Base-by-base conservation (phyloP, 805 yeast genomes). In the Lachancea kluyveri region DNA sequence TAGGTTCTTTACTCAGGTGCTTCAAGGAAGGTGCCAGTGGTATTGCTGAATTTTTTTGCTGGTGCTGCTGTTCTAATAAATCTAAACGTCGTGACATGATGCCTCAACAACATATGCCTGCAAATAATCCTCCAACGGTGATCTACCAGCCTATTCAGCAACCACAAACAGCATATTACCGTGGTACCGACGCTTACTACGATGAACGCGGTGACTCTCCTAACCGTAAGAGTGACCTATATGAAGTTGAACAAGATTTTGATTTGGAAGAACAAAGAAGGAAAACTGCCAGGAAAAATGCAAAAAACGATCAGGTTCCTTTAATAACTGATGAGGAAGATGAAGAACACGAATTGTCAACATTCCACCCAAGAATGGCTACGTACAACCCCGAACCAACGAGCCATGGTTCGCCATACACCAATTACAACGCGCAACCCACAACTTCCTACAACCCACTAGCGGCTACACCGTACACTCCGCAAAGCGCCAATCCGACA, bases 331-430 rank as follows among this genome's bases (percentile, higher is more conserved):
- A 39, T 21, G 41, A 32, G 16, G 45, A 35, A 12, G 42, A 35
- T 12, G 88, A 87, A 70, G 74, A 50, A 69, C 79, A 4, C 79
- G 90, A 59, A 78, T 77, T 85, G 79, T 66, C 49, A 77, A 78
- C 54, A 70, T 55, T 20, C 62, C 74, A 28, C 80, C 90, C 57
- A 79, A 80, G 46, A 68, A 78, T 35, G n/a, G n/a, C n/a, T n/a
- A n/a, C n/a, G n/a, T n/a, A n/a, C n/a, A n/a, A n/a, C n/a, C n/a
- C n/a, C n/a, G n/a, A n/a, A n/a, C n/a, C n/a, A n/a, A n/a, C n/a
- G n/a, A n/a, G n/a, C n/a, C n/a, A n/a, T n/a, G n/a, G n/a, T n/a
- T n/a, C n/a, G n/a, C n/a, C n/a, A n/a, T n/a, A n/a, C n/a, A n/a
- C n/a, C n/a, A n/a, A n/a, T n/a, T n/a, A n/a, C n/a, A n/a, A n/a